Conservation (phyloP, 2,329 filamentous ascomycete genomes). For the Fusarium equiseti region DNA sequence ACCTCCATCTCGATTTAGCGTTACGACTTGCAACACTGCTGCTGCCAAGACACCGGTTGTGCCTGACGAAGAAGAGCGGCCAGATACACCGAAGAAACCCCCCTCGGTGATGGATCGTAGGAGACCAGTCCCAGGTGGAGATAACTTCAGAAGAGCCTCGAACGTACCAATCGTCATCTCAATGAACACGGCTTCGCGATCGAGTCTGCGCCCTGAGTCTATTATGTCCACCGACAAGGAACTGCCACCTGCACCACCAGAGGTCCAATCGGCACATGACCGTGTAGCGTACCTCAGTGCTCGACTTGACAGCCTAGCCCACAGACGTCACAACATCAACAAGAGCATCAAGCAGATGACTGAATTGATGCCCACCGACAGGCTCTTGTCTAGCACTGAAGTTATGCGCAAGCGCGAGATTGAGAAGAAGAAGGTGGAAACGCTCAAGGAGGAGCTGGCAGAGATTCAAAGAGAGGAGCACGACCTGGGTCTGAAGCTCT, state of each 20-base stretch:
- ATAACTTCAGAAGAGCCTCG: conserved; percentile 34
- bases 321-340: conserved; percentile 78
- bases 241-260: conserved; percentile 71
- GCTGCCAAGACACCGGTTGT: conserved; percentile 46
- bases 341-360: conserved; percentile 81
- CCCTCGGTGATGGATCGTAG: conserved; percentile 51
- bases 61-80: conserved; percentile 42
- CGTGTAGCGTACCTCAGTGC: conserved; percentile 76
- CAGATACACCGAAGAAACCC: conserved; percentile 39
- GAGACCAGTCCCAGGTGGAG: conserved; percentile 47
- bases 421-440: conserved; percentile 75
- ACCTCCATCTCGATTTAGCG: conserved; percentile 72
- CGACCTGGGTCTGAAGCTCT: conserved; percentile 80
- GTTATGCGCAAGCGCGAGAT: conserved; percentile 67
- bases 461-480: conserved; percentile 83
- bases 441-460: conserved; percentile 73
- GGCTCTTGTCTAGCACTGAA: conserved; percentile 74
- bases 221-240: conserved; percentile 64
- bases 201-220: conserved; percentile 48
- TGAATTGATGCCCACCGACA: conserved; percentile 79
- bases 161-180: conserved; percentile 49
- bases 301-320: conserved; percentile 72
- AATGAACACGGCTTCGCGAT: conserved; percentile 43
- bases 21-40: conserved; percentile 71
- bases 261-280: conserved; percentile 67